Base-by-base conservation (phyloP, 1,284 basidiomycete genomes). In the Psilocybe mexicana region DNA sequence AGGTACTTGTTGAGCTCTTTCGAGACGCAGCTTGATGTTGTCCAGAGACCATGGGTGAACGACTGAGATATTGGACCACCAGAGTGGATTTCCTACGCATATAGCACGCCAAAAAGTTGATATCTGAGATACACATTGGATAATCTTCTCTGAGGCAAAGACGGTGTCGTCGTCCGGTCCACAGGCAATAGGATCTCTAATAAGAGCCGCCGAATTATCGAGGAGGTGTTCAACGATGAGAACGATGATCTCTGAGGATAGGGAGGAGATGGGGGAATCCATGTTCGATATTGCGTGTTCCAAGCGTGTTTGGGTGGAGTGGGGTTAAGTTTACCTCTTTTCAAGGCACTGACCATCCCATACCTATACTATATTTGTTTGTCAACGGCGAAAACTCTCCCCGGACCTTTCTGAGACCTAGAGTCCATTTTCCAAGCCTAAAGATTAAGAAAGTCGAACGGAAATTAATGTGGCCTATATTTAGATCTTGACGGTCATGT, bases 61-160 rank as follows among this genome's bases (percentile, higher is more conserved):
- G 14, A 60, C 26, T 2, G 26, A 24, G 24, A 60, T 48, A 5
- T 7, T 30, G 3, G 49, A 42, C 54, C 54, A 55, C 58, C 54
- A 56, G 12, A 60, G 42, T 1, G 58, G 50, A 36, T 60, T 56
- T 25, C 43, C 52, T 2, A 56, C 24, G 23, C 43, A 36, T 5
- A 56, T 18, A 10, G 30, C 47, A 8, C 58, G 54, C 58, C 58
- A 60, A 44, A 47, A 54, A 2, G 25, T 28, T 6, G 25, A 60
- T 35, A 60, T 54, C 11, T 56, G 54, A 18, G 51, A 42, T 23
- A 45, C 44, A 18, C 14, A 23, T 6, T n/a, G 14, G 28, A 33
- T 33, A 7, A 48, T 14, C 11, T 23, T 25, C 4, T 11, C 12
- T 7, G 30, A 28, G 14, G 11, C 28, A 18, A 12, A 3, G 14